Evolutionary conservation across 495 filamentous ascomycete genomes (phyloP), one percentile per base, ranked within the genome.

Genomic region (Daldinia caldariorum): DNA sequence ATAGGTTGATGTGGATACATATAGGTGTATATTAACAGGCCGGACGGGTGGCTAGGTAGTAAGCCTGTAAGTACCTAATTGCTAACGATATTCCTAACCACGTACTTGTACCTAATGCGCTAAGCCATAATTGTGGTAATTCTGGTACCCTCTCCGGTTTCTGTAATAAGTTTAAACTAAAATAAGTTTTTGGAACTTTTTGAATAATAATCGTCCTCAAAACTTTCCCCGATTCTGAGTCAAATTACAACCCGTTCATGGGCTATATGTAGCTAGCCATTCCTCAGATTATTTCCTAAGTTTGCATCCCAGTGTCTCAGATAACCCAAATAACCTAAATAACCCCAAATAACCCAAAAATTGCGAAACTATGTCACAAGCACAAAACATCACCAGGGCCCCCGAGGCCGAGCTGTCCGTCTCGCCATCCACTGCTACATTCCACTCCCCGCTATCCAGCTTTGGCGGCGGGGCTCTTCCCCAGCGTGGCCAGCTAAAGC

Each of bases 401-500:
- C 51, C 63, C 26, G 50, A 67, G 43, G 18, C 43, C 20, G 67
- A 72, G 6, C 10, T 84, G 41, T 86, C 85, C 68, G 74, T 88
- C 50, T 89, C 89, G 29, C 90, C 91, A 35, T 66, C 70, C 53
- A 83, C 76, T 26, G 80, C 86, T 31, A 85, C 85, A 31, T 91
- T 91, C 78, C 84, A 88, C 66, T 89, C 88, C 67, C 84, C 85
- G 37, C 79, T 84, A 29, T 86, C 88, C 14, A 83, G 80, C 77
- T 83, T 80, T 74, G 72, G 80, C 61, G 81, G 78, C 61, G 81
- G 78, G 57, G 67, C 71, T 61, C 39, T 72, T 32, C 62, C 77
- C 41, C 73, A 41, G 9, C 67, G 66, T 61, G 67, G 58, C 37
- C 53, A 49, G 37, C 82, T 89, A 18, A 97, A 97, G 80, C 92